Evolutionary conservation across 768 basidiomycete genomes (phyloP), one percentile per base, ranked within the genome.

Genomic region (Nidularia pulvinata): DNA sequence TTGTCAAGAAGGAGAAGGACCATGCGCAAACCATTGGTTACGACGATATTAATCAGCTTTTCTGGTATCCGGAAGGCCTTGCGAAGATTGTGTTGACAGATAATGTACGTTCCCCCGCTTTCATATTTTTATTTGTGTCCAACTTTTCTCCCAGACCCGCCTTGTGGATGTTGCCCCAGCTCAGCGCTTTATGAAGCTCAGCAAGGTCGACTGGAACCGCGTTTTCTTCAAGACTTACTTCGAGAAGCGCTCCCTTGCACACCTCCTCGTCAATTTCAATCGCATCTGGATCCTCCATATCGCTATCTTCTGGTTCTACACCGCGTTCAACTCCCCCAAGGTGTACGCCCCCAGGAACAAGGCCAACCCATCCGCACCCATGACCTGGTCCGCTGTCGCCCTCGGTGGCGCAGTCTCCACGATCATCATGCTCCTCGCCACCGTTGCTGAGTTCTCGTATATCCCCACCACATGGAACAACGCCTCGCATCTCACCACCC

Each of bases 391-490:
- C 22, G 93, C 93, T 35, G 86, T 88, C 11, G 97, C 94, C 13
- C 82, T 99, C n/a, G 97, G 97, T 50, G 97, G 97, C 50, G 93
- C 89, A 7, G 94, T 98, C 51, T 86, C 96, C 11, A 94, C 94
- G 6, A 48, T 84, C 52, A 97, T 99, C 78, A 96, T 96, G 95
- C 88, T 98, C 55, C 69, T 81, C 51, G 97, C 95, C 42, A 98
- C 96, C 22, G 66, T 96, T 30, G 92, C 93, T 58, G 97, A 99
- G 70, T 98, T 95, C 68, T 86, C 89, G 50, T 97, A 96, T 77
- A 96, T 98, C 61, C 96, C 96, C 22, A 97, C 95, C 4, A 98
- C 93, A 7, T 98, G 97, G 97, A 94, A 97, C 72, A 99, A 98
- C 68, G 94, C 95, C 25, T 93, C 93, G 2, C 97, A 99, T 71